A percentile compares a stretch with the other conserved stretches of the same genome.
These are phyloP conservation scores for Phytophthora citrophthora DNA, from an alignment of 352 stramenopile genomes.

Conservation along the genomic window DNA sequence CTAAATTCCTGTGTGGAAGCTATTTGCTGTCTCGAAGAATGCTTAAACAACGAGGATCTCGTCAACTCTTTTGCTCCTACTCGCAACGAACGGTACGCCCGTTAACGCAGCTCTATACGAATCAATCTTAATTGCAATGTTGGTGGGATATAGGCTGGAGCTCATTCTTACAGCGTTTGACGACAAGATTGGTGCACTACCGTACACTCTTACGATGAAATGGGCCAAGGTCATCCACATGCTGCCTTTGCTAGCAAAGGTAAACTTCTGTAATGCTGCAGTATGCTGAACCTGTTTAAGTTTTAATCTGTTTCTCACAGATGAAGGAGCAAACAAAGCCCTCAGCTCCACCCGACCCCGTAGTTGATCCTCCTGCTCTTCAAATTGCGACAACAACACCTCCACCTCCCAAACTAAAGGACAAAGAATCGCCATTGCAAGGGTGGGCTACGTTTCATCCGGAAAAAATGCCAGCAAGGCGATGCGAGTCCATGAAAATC, in stretches of 20 bases:
- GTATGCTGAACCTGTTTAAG: neutral
- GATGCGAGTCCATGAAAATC: conserved; percentile 14
- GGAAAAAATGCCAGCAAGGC: conserved; percentile 50
- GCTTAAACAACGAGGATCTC: conserved; percentile 4
- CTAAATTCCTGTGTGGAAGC: conserved; percentile 7
- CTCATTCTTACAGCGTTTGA: conserved; percentile 29
- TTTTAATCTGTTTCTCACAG: conserved; percentile 7
- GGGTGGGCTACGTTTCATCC: conserved; percentile 61
- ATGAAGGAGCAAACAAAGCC: conserved; percentile 14
- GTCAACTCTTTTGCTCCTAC: conserved; percentile 16
- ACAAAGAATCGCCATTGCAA: conserved; percentile 17
- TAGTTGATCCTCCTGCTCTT: neutral
- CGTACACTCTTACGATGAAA: conserved; percentile 9
- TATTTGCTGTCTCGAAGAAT: conserved; percentile 19
- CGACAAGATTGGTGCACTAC: conserved; percentile 13
- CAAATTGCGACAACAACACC: neutral
- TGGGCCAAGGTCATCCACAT: conserved; percentile 28
- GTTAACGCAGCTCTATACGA: neutral
- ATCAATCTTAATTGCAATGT: neutral
- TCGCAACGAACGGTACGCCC: conserved; percentile 26
- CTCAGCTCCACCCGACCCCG: neutral
- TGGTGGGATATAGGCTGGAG: conserved; percentile 25
- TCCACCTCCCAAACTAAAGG: conserved; percentile 6
- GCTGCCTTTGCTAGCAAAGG: conserved; percentile 22
- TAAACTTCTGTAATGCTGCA: neutral